Evolutionary conservation across 495 filamentous ascomycete genomes (phyloP).

Genomic region (Thermothielavioides terrestris): DNA sequence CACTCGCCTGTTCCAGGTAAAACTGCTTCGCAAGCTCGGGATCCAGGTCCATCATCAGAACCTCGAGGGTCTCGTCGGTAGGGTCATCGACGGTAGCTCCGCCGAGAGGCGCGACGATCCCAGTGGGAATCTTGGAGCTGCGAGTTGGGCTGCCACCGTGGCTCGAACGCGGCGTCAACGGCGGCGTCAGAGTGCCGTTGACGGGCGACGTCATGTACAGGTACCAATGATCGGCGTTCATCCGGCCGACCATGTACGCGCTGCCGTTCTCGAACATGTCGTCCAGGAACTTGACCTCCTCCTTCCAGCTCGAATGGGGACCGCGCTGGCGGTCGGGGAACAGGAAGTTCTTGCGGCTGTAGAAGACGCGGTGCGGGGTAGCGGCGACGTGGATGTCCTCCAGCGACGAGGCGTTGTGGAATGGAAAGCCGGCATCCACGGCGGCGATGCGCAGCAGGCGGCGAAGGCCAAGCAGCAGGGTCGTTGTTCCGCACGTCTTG

Average conservation of each 20-base stretch:
- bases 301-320: conserved; percentile 93
- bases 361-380: conserved; percentile 92
- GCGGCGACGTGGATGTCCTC: conserved; percentile 61
- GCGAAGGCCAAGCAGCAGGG: conserved; percentile 77
- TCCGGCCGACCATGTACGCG: conserved; percentile 99
- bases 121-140: conserved; percentile 48
- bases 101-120: conserved; percentile 52
- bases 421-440: conserved; percentile 75
- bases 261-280: conserved; percentile 83
- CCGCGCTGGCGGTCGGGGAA: conserved; percentile 92
- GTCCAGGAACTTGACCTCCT: conserved; percentile 89
- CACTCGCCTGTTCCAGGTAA: conserved; percentile 86
- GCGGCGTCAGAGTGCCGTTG: conserved; percentile 67
- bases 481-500: conserved; percentile 98
- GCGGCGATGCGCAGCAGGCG: conserved; percentile 88
- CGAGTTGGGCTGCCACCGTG: conserved; percentile 21
- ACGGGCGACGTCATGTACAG: conserved; percentile 88
- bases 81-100: conserved; percentile 32
- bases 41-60: conserved; percentile 97
- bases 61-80: conserved; percentile 87
- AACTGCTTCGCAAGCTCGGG: conserved; percentile 90
- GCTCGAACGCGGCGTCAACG: conserved; percentile 54
- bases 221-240: conserved; percentile 99
- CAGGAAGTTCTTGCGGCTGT: conserved; percentile 96
- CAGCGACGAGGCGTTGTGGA: conserved; percentile 38